Conservation (phyloP, 768 basidiomycete genomes). For the Solioccasus polychromus region DNA sequence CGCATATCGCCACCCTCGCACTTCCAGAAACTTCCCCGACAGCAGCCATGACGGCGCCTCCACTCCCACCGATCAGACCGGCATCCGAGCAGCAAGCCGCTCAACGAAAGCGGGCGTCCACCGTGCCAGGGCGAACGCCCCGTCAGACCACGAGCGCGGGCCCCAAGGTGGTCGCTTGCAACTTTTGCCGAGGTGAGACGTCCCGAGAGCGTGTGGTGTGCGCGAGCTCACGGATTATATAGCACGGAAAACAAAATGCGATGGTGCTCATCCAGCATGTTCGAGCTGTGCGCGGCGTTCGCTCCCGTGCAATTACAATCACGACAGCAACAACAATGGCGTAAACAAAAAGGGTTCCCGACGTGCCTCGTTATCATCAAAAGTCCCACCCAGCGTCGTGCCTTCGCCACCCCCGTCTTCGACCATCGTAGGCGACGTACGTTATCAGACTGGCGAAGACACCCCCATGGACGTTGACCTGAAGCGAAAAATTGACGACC, state of each 20-base stretch:
- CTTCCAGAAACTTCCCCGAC: constrained; percentile 56
- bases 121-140: constrained; percentile 59
- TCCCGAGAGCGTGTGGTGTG: constrained; percentile 2
- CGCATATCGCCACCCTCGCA: constrained; percentile 69
- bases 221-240: constrained; percentile 5
- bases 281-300: constrained; percentile 77
- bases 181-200: constrained; percentile 78
- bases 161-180: constrained; percentile 85
- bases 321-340: constrained; percentile 45
- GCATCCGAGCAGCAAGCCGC: constrained; percentile 66
- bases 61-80: constrained; percentile 61
- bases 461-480: constrained; percentile 51
- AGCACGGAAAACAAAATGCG: constrained; percentile 90
- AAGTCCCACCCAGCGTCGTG: constrained; percentile 20
- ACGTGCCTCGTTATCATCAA: constrained; percentile 54
- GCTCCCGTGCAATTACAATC: constrained; percentile 77
- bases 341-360: constrained; percentile 40
- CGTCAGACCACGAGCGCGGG: constrained; percentile 65
- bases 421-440: constrained; percentile 32
- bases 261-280: constrained; percentile 82
- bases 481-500: constrained; percentile 58
- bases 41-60: constrained; percentile 57
- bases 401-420: constrained; percentile 45
- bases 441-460: constrained; percentile 37
- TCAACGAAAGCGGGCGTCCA: constrained; percentile 67